These are phyloP conservation scores for Pythium periplocum DNA, from an alignment of 352 stramenopile species.

Conservation along the genomic window DNA sequence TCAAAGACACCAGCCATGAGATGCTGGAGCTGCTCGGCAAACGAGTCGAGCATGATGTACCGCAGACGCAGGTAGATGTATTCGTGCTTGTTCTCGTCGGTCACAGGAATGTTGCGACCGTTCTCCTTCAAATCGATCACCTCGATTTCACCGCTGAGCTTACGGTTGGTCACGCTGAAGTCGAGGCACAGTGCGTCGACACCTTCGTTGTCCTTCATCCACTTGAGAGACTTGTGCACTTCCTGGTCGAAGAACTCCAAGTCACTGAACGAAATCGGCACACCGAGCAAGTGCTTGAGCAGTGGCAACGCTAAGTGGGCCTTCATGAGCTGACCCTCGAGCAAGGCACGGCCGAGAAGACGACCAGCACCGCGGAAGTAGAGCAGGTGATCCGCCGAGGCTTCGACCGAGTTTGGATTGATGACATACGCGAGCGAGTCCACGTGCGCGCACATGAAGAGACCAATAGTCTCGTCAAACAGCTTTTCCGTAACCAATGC, in stretches of 20 bases:
- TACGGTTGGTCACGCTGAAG: slow-evolving; percentile 81
- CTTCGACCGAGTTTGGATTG: slow-evolving; percentile 77
- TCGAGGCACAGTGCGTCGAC: slow-evolving; percentile 73
- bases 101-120: slow-evolving; percentile 80
- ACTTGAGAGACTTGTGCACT: slow-evolving; percentile 76
- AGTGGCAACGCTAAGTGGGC: slow-evolving; percentile 80
- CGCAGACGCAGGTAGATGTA: slow-evolving; percentile 95
- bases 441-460: slow-evolving; percentile 85
- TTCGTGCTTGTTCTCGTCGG: slow-evolving; percentile 97
- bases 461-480: slow-evolving; percentile 82
- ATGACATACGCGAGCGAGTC: slow-evolving; percentile 79
- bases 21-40: slow-evolving; percentile 91
- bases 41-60: slow-evolving; percentile 94
- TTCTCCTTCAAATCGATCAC: slow-evolving; percentile 81
- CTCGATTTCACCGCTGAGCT: slow-evolving; percentile 68
- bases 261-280: slow-evolving; percentile 86
- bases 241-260: slow-evolving; percentile 88
- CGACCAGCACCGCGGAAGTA: slow-evolving; percentile 96
- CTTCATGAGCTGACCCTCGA: slow-evolving; percentile 93
- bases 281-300: slow-evolving; percentile 78
- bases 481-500: slow-evolving; percentile 77
- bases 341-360: slow-evolving; percentile 93
- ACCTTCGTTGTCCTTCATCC: slow-evolving; percentile 80
- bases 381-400: slow-evolving; percentile 92
- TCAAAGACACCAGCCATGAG: slow-evolving; percentile 94